Evolutionary conservation across 2,329 filamentous ascomycete species (phyloP), one percentile per base, ranked within the genome.

Genomic region (Kalmusia sp.): DNA sequence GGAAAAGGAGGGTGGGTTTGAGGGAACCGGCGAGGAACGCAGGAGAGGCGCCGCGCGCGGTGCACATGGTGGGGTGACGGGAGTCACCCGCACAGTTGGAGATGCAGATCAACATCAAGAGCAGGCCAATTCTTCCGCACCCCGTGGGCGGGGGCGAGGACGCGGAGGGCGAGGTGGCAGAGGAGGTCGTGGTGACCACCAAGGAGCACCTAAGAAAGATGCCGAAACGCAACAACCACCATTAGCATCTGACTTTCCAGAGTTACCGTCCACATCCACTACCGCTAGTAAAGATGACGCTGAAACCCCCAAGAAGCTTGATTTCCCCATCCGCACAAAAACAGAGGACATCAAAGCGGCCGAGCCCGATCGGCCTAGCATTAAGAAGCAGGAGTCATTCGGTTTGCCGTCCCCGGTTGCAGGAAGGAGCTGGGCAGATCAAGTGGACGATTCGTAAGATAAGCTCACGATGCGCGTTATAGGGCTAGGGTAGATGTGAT

Each of bases 1-100:
- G 4, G 80, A 84, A 58, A 87, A 88, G 70, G 83, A 86, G 55
- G 82, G 85, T 34, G 80, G 83, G 39, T 84, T 76, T 69, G 62
- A 63, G 3, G 67, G 79, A 61, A 76, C 63, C 52, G 74, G 57
- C 57, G 78, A 63, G 62, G 77, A 60, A 68, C 70, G 65, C 47
- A 71, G 76, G 8, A 73, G 79, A 17, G 76, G 78, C 21, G 80
- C 77, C 54, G 69, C 78, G 24, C 72, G 82, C 27, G 82, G 82
- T 8, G 80, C 81, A 57, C 76, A 83, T 58, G 82, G 82, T 7
- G 82, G 78, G 22, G 74, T 84, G 7, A 17, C 44, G 28, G 44
- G 44, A 6, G 19, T 47, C 24, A 37, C 44, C 8, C 22, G 44
- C 24, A 35, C 22, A 1, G 33, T 47, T 14, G 31, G 41, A 51